Evolutionary conservation across 495 filamentous ascomycete species (phyloP).

Genomic region (Penicillium manginii): DNA sequence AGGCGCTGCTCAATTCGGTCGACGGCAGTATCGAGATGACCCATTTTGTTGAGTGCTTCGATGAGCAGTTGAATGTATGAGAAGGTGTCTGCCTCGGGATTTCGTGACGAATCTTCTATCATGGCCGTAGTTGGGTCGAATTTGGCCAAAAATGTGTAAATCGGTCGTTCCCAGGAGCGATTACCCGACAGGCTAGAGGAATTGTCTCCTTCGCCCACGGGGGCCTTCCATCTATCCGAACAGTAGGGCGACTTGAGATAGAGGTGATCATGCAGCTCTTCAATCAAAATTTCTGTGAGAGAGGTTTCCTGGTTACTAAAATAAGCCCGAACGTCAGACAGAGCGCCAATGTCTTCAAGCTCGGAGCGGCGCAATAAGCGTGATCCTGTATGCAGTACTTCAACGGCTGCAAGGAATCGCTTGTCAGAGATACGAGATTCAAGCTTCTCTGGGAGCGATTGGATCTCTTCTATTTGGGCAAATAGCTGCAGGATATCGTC

Average conservation of each 20-base stretch:
- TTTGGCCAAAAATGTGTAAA: constrained; percentile 79
- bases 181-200: constrained; percentile 32
- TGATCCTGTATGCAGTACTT: constrained; percentile 85
- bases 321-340: constrained; percentile 84
- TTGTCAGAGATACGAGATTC: constrained; percentile 96
- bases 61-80: constrained; percentile 87
- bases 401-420: constrained; percentile 88
- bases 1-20: constrained; percentile 90
- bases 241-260: constrained; percentile 98
- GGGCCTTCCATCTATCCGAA: constrained; percentile 87
- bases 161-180: constrained; percentile 58
- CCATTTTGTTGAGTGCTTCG: constrained; percentile 87
- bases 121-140: constrained; percentile 73
- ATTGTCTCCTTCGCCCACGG: constrained; percentile 54
- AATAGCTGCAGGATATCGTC: constrained; percentile 88
- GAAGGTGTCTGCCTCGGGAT: constrained; percentile 93
- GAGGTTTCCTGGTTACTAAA: constrained; percentile 91
- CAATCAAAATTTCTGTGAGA: constrained; percentile 90
- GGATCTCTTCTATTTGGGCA: constrained; percentile 82
- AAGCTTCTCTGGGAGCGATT: constrained; percentile 87
- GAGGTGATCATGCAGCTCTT: constrained; percentile 95
- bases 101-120: constrained; percentile 84
- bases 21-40: constrained; percentile 80
- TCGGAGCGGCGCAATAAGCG: constrained; percentile 82
- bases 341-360: constrained; percentile 86